These are phyloP conservation scores for Pleodorina starrii DNA, from an alignment of 139 green algal genomes.

Conservation along the genomic window DNA sequence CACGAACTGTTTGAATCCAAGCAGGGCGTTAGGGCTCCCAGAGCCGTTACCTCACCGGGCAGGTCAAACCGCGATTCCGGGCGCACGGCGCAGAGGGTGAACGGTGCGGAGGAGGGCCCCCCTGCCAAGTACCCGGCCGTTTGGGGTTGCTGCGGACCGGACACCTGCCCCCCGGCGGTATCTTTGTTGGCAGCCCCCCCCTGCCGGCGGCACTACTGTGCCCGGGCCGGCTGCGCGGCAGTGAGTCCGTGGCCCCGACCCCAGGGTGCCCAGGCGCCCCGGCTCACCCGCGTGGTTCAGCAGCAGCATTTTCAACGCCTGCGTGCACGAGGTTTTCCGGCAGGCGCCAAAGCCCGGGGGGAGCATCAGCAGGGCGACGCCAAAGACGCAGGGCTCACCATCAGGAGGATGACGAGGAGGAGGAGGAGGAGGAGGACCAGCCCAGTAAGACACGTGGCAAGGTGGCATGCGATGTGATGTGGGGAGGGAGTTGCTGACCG, in stretches of 20 bases:
- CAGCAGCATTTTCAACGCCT: not conserved
- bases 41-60: no score
- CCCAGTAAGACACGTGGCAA: not conserved
- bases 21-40: not conserved
- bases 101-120: not conserved
- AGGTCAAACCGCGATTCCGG: no score
- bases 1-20: not conserved
- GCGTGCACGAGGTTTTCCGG: not conserved
- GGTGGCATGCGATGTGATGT: not conserved
- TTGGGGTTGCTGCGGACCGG: not conserved
- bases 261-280: not conserved
- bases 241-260: not conserved
- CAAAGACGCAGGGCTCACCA: not conserved
- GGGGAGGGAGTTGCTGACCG: not conserved
- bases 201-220: not conserved
- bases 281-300: not conserved
- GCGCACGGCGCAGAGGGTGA: no score
- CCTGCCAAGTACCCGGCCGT: not conserved
- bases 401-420: not conserved
- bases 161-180: not conserved
- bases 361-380: not conserved
- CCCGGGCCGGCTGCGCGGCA: not conserved
- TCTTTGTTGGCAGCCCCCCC: not conserved
- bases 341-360: not conserved
- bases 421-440: not conserved